Base-by-base conservation (phyloP, 208 protist species). In the Naegleria fowleri region DNA sequence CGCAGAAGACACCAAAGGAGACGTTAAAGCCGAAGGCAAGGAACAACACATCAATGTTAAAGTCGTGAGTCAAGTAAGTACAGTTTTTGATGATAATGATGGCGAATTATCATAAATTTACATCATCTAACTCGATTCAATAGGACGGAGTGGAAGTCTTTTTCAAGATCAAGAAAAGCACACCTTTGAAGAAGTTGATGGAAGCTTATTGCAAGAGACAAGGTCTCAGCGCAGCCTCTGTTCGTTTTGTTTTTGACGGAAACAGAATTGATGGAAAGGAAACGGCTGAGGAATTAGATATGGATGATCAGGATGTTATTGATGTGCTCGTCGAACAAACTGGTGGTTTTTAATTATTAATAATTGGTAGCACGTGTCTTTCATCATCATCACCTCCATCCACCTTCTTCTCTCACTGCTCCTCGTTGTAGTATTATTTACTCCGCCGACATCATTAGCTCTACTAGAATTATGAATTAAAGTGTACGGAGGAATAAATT, bases 171-270 rank as follows among this genome's bases (percentile, higher is more conserved):
- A 98, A 98, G 92, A 93, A 93, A n/a, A 94, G 93, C 19, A 99
- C 98, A 19, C 96, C 95, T 91, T 93, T 99, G 75, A 96, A 96
- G 55, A 99, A 99, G 94, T 92, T 99, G 40, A 98, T 98, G 93
- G 97, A 99, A 88, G 97, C 97, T 19, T 99, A 98, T 94, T 99
- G 97, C 94, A 98, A 98, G 93, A 97, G 98, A 93, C 97, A 98
- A 92, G 97, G 95, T 91, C 96, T 99, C 33, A 93, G 93, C 1
- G 93, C 94, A 40, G 94, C 94, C 36, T 96, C 95, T 90, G 96
- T 99, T 38, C 96, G 98, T 88, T 99, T 99, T 92, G 92, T 98
- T n/a, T 99, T 98, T 92, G 98, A 99, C 90, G 98, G 98, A 38
- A 93, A 94, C 15, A 95, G 96, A 52, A 95, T 99, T 7, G 94